A percentile compares a stretch with the other conserved stretches of the same genome.
Evolutionary conservation across 257 asterid genomes (phyloP).

Genomic region (Echium plantagineum): DNA sequence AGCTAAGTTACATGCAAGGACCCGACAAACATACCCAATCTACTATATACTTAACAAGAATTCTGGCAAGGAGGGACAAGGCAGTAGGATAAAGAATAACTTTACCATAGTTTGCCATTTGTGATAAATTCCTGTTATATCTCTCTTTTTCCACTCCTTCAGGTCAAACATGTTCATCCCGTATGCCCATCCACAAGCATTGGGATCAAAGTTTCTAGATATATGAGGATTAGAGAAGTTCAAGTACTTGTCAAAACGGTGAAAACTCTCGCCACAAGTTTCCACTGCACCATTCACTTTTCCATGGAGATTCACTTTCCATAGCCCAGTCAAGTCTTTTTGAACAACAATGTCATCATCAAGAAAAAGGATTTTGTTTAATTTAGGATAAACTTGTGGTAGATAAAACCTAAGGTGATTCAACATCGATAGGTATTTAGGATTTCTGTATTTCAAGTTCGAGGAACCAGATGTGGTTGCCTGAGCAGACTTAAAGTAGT

Average conservation of each 20-base stretch:
- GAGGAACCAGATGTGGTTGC: conserved; percentile 77
- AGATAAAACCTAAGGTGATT: conserved; percentile 77
- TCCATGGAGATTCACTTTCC: conserved; percentile 69
- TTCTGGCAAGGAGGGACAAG: background rate
- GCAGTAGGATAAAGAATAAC: background rate
- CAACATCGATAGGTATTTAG: conserved; percentile 46
- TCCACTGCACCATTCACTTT: conserved; percentile 90
- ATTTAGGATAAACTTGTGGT: conserved; percentile 64
- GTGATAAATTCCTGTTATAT: background rate
- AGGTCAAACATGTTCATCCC: conserved; percentile 80
- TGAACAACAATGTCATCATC: conserved; percentile 84
- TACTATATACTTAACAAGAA: background rate
- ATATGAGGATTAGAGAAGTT: conserved; percentile 74
- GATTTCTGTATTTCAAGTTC: conserved; percentile 52
- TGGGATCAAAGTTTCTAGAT: conserved; percentile 72
- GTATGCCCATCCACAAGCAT: conserved; percentile 93
- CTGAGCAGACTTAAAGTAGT: conserved; percentile 93
- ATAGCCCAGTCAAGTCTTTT: conserved; percentile 71
- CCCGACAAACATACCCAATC: background rate
- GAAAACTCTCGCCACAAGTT: conserved; percentile 81
- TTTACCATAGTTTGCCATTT: background rate
- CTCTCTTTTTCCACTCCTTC: background rate
- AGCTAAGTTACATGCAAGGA: background rate
- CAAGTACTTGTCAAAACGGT: conserved; percentile 65
- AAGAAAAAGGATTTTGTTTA: conserved; percentile 74